A percentile compares a stretch with the other conserved stretches of the same genome.
Conservation (phyloP, 371 early-diverging fungal genomes). For the Synchytrium microbalum region DNA sequence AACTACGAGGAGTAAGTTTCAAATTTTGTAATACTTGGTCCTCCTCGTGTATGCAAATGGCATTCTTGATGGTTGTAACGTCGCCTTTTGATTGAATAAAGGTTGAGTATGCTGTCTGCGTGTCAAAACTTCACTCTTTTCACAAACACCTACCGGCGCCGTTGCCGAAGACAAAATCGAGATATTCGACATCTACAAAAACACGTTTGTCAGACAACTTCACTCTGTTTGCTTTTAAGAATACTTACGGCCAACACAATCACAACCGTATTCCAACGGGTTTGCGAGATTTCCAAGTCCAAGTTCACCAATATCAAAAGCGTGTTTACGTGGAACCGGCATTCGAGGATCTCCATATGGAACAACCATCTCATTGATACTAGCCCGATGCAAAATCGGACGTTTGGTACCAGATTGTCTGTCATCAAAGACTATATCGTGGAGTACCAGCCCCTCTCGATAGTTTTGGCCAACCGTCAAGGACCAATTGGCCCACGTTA, state of each 20-base stretch:
- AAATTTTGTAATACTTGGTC: no score
- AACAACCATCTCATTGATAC: slow-evolving; percentile 39
- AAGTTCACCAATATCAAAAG: slow-evolving; percentile 49
- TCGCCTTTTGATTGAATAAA: slow-evolving; percentile 37
- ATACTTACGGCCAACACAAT: slow-evolving; percentile 35
- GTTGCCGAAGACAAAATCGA: no score
- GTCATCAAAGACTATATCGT: no score
- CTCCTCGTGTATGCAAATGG: slow-evolving; percentile 48
- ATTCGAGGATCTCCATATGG: slow-evolving; percentile 44
- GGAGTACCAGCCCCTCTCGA: no score
- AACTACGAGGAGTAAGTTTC: no score
- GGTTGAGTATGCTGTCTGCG: no score
- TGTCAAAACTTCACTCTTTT: no score
- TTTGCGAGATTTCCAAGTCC: slow-evolving; percentile 47
- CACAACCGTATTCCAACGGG: slow-evolving; percentile 41
- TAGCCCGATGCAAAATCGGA: slow-evolving; percentile 43
- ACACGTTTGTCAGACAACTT: not conserved
- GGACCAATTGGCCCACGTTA: no score
- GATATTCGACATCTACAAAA: not conserved
- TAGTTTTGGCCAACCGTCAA: no score
- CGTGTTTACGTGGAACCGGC: slow-evolving; percentile 40
- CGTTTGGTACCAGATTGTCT: slow-evolving; percentile 37
- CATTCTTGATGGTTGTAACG: slow-evolving; percentile 42
- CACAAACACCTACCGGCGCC: no score
- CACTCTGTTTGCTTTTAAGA: no score